These are phyloP conservation scores for Amylostereum areolatum DNA, from an alignment of 1,284 basidiomycete genomes.

Conservation along the genomic window DNA sequence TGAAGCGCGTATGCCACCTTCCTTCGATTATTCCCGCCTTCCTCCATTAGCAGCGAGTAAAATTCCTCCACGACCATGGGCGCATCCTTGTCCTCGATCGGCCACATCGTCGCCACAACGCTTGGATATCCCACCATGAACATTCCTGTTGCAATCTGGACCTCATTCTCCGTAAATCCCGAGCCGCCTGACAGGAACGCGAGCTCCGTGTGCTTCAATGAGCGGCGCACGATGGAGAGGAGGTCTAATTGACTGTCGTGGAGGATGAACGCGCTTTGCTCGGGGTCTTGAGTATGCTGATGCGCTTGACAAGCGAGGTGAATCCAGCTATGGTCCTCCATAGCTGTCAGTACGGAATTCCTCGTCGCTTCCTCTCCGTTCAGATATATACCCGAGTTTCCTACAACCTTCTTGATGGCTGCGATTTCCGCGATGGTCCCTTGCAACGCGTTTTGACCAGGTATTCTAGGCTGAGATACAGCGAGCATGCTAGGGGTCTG, in stretches of 20 bases:
- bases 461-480: conserved; percentile 1
- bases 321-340: neutral
- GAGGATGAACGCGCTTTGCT: neutral
- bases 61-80: conserved; percentile 8
- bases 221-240: neutral
- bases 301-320: neutral
- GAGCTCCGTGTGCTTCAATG: neutral
- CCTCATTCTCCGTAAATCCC: conserved; percentile 13
- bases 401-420: no score
- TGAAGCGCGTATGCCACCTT: neutral
- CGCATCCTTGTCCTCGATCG: conserved; percentile 12
- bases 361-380: neutral
- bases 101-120: conserved; percentile 20
- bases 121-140: conserved; percentile 15
- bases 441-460: neutral
- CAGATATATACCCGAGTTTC: neutral
- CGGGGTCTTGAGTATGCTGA: neutral
- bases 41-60: neutral
- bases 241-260: neutral
- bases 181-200: neutral
- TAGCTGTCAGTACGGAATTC: neutral
- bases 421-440: no score
- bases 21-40: neutral
- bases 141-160: conserved; percentile 20
- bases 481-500: no score